Evolutionary conservation across 2,329 filamentous ascomycete genomes (phyloP).

Genomic region (Cyphellophora europaea): DNA sequence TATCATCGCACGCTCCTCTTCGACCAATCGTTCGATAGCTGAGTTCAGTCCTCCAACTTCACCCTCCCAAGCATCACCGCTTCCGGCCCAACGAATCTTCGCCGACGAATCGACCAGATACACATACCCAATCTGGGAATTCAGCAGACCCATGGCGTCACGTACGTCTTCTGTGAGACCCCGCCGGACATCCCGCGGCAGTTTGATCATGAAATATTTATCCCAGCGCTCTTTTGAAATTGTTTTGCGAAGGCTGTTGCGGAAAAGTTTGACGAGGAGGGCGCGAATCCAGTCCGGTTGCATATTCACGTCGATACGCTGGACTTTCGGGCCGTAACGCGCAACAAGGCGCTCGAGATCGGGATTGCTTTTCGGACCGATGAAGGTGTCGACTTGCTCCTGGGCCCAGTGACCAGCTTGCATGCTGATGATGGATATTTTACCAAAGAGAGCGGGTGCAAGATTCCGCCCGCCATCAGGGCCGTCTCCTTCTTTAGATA

Average conservation of each 20-base stretch:
- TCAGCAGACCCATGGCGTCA: slow-evolving; percentile 60
- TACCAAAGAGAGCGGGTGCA: slow-evolving; percentile 63
- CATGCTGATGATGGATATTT: slow-evolving; percentile 67
- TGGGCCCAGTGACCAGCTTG: slow-evolving; percentile 83
- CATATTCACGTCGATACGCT: slow-evolving; percentile 78
- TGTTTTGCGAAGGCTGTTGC: slow-evolving; percentile 38
- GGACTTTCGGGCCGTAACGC: slow-evolving; percentile 45
- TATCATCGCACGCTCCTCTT: slow-evolving; percentile 26
- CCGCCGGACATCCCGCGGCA: slow-evolving; percentile 24
- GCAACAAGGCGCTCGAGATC: slow-evolving; percentile 56
- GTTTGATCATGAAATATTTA: slow-evolving; percentile 49
- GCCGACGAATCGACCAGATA: slow-evolving; percentile 84
- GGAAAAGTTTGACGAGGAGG: slow-evolving; percentile 47
- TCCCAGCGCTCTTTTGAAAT: slow-evolving; percentile 42
- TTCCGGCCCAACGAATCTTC: slow-evolving; percentile 89
- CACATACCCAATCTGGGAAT: slow-evolving; percentile 86
- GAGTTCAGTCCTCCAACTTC: slow-evolving; percentile 34
- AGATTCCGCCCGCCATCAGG: slow-evolving; percentile 55
- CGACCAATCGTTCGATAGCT: slow-evolving; percentile 31
- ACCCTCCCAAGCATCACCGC: slow-evolving; percentile 36
- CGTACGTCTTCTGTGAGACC: slow-evolving; percentile 47
- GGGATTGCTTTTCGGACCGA: slow-evolving; percentile 56
- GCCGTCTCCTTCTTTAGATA: slow-evolving; percentile 31
- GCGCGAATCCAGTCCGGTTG: slow-evolving; percentile 67
- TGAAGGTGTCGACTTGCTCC: slow-evolving; percentile 66